Evolutionary conservation across 2,329 filamentous ascomycete genomes (phyloP), one percentile per base, ranked within the genome.

Genomic region (Ceratocystis alfenasii): DNA sequence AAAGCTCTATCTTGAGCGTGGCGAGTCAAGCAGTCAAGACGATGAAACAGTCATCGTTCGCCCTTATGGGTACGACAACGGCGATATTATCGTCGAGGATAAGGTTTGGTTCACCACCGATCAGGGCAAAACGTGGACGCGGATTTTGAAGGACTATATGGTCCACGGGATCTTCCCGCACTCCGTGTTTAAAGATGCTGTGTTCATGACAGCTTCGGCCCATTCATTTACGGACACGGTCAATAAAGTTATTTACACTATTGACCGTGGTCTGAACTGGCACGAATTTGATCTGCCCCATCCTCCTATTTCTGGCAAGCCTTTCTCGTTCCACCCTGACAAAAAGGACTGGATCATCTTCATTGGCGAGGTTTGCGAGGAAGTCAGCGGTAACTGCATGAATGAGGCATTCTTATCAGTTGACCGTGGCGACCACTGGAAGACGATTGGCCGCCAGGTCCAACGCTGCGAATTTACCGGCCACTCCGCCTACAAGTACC

Each of bases 281-380:
- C 83, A 89, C 73, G 80, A 78, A 62, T 95, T 96, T 75, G 76
- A 89, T 67, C 84, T 87, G 2, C 88, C 87, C 0, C 79, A 83
- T 53, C 81, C 82, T 69, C 75, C 75, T 5, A 70, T 77, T 60
- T 68, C 70, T 1, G 69, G 72, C 2, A 72, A 77, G 5, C 81
- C 83, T 20, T 80, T 91, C 53, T 79, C 81, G 45, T 99, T 99
- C 77, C 94, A 99, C 71, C 88, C 91, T 0, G 84, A 87, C 70
- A 83, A 88, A 71, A 88, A 87, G 73, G 88, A 96, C 71, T 96
- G 91, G 90, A 79, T 97, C 55, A 88, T 99, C 68, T 97, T 92
- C 91, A 84, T 88, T 62, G 93, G 92, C 48, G 77, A 85, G 69
- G 83, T 87, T 68, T 95, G 90, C 73, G 82, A 85, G 55, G 74